Conservation (phyloP, 106 monocot species). For the Acorus gramineus region DNA sequence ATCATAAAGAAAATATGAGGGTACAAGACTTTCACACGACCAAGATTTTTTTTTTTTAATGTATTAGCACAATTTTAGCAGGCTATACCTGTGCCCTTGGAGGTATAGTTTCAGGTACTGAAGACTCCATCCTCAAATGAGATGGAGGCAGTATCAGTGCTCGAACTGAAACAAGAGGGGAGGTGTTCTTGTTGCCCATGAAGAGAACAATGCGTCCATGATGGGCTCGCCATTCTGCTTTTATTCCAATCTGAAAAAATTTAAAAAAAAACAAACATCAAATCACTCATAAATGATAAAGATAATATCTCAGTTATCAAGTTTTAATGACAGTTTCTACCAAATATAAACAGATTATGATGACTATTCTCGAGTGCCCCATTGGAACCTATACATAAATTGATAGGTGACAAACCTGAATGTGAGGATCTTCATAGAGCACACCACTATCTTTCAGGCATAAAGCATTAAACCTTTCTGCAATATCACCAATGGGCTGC, state of each 20-base stretch:
- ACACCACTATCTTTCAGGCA: conserved; percentile 96
- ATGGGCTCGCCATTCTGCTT: conserved; percentile 88
- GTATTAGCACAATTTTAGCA: no score
- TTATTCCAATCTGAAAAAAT: conserved; percentile 78
- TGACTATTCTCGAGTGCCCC: no score
- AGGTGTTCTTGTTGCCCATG: conserved; percentile 88
- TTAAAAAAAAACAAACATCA: not conserved
- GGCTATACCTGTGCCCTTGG: conserved; percentile 86
- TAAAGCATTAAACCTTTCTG: conserved; percentile 72
- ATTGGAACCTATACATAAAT: no score
- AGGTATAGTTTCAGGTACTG: conserved; percentile 74
- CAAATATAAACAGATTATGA: no score
- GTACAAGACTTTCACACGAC: not conserved
- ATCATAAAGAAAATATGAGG: no score
- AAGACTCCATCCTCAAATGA: no score
- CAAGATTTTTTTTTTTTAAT: no score
- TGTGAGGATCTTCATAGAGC: conserved; percentile 86
- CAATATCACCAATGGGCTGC: conserved; percentile 79
- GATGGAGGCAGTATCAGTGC: no score
- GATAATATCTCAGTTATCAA: no score
- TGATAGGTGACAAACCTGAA: conserved; percentile 56
- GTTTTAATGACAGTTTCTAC: no score
- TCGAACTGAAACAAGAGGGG: not conserved
- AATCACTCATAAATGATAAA: not conserved
- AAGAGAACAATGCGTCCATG: conserved; percentile 87